Percentiles rank a stretch among this genome's conserved stretches.
Evolutionary conservation across 2,329 filamentous ascomycete species (phyloP).

Genomic region (Microdochium trichocladiopsis): DNA sequence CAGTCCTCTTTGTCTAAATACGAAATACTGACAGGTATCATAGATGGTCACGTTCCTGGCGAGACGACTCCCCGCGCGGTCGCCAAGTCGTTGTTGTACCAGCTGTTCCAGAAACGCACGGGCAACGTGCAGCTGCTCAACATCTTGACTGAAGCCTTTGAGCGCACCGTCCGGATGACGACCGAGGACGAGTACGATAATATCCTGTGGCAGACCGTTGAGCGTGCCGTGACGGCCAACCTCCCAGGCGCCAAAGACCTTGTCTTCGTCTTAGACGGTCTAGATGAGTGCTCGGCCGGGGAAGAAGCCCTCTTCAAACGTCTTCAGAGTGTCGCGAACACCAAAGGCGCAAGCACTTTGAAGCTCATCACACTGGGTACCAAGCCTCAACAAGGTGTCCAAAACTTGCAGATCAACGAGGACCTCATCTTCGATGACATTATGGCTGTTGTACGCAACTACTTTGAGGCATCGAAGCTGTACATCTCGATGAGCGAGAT

Average conservation of each 20-base stretch:
- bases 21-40: background rate
- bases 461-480: conserved; percentile 13
- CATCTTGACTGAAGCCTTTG: conserved; percentile 21
- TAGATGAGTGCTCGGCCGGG: conserved; percentile 24
- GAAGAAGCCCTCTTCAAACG: conserved; percentile 19
- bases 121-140: conserved; percentile 28
- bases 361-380: conserved; percentile 23
- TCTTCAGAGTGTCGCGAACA: conserved; percentile 12
- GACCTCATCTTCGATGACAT: conserved; percentile 28
- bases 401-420: conserved; percentile 16
- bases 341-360: conserved; percentile 11
- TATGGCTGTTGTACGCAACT: conserved; percentile 19
- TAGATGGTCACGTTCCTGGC: conserved; percentile 22
- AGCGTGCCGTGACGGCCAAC: conserved; percentile 16
- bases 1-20: background rate
- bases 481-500: conserved; percentile 18
- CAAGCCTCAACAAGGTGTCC: conserved; percentile 5
- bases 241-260: conserved; percentile 23
- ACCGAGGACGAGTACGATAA: conserved; percentile 21
- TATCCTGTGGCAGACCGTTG: conserved; percentile 25
- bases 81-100: conserved; percentile 24
- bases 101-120: conserved; percentile 28
- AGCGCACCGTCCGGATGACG: conserved; percentile 13
- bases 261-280: conserved; percentile 27
- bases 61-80: conserved; percentile 21